Conservation (phyloP, 257 asterid species). For the Apocynum venetum region DNA sequence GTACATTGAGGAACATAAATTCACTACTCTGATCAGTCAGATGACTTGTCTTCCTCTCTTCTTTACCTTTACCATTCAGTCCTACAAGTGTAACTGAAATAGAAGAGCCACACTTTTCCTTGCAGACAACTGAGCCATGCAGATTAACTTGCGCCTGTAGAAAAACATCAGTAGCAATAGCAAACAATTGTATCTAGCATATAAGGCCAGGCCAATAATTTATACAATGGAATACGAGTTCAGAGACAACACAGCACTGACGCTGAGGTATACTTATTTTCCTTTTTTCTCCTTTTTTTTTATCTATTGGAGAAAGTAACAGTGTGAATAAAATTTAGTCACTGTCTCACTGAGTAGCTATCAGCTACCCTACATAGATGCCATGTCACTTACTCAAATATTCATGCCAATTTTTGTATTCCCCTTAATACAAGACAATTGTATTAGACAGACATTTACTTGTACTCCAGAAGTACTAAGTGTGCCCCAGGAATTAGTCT, state of each 20-base stretch:
- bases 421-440: background rate
- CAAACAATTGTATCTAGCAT: background rate
- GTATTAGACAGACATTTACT: background rate
- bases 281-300: background rate
- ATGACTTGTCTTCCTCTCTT: conserved; percentile 39
- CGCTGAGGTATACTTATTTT: background rate
- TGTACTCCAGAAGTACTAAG: background rate
- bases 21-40: conserved; percentile 61
- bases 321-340: background rate
- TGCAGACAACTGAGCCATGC: conserved; percentile 80
- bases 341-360: background rate
- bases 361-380: background rate
- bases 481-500: background rate
- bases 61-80: conserved; percentile 53
- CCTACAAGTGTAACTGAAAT: conserved; percentile 61
- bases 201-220: background rate
- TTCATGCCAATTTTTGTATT: background rate
- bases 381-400: background rate
- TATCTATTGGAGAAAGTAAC: background rate
- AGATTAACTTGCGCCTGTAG: conserved; percentile 80
- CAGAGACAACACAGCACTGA: background rate
- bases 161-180: conserved; percentile 18
- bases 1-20: conserved; percentile 68
- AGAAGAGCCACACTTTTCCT: conserved; percentile 74
- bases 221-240: background rate